Base-by-base conservation (phyloP, 1,139 yeast species). In the Kurtzmaniella natalensis region DNA sequence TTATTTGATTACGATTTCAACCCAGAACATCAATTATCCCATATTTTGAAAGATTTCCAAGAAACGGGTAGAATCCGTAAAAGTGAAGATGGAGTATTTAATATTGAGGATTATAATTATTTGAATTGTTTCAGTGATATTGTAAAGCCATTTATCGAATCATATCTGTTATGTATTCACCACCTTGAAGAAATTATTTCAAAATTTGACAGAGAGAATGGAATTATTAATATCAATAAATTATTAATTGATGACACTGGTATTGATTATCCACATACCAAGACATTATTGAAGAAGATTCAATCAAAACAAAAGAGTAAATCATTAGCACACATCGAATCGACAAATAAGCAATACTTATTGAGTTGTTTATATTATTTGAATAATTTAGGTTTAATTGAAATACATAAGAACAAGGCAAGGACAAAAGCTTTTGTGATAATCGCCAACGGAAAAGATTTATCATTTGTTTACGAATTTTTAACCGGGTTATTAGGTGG, bases 281-380 rank as follows among this genome's bases (percentile, higher is more conserved):
- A 64, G 43, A 51, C 59, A 8, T 52, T 67, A 22, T 51, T 68
- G 36, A 63, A 58, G 40, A 39, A 49, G 17, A 59, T 62, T n/a
- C 64, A 59, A 36, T 30, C 42, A 22, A 39, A 39, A 30, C 42
- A 46, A 36, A 35, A 51, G 29, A 24, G 32, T 10, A 19, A 16
- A n/a, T 13, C 17, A 6, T 23, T 32, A 7, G 9, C 25, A 7
- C 50, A 44, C 32, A 43, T 64, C 22, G 74, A 68, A 44, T 53
- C 67, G 10, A 55, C 59, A 37, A 67, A 69, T 48, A 69, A 68
- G 48, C 74, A 68, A 42, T 68, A 69, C 43, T 55, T 69, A 37
- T 53, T 69, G 29, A 58, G 67, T 35, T 64, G 66, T 38, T 55
- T 69, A 39, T 68, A 62, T 41, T 68, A 64, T 42, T 53, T 68